Conservation (phyloP, 331 rosid genomes). For the Stylosanthes scabra region DNA sequence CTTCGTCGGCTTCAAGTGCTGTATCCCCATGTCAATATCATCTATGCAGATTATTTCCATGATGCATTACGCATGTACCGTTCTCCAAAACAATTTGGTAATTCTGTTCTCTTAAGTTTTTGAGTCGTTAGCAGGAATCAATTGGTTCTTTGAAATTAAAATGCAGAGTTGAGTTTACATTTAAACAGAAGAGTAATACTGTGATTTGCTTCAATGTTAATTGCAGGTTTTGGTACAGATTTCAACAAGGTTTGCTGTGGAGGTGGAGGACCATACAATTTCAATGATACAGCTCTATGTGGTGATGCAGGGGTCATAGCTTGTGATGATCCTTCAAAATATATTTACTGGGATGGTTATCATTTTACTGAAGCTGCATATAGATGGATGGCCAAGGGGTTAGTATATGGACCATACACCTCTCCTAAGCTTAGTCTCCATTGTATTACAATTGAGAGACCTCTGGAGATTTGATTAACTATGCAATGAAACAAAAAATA, state of each 20-base stretch:
- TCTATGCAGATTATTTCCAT: conserved; percentile 59
- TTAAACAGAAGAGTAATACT: conserved; percentile 5
- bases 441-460: conserved; percentile 13
- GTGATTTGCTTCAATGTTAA: conserved; percentile 16
- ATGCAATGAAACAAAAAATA: not conserved
- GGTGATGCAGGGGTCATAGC: conserved; percentile 34
- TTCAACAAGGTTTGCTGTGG: conserved; percentile 52
- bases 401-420: conserved; percentile 45
- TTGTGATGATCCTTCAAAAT: conserved; percentile 52
- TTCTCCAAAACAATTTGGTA: conserved; percentile 56
- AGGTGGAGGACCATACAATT: conserved; percentile 55
- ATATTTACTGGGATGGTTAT: conserved; percentile 56
- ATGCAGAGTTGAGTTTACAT: not conserved
- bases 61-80: conserved; percentile 39
- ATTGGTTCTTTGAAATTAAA: conserved; percentile 15
- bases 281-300: conserved; percentile 35
- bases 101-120: not conserved
- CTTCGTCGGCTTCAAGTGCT: conserved; percentile 43
- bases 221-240: conserved; percentile 48
- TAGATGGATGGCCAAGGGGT: conserved; percentile 36
- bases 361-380: conserved; percentile 54
- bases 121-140: conserved; percentile 8
- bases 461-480: conserved; percentile 1
- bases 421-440: conserved; percentile 37
- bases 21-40: conserved; percentile 52